Evolutionary conservation across 2,329 filamentous ascomycete genomes (phyloP).

Genomic region (Cladophialophora carrionii): DNA sequence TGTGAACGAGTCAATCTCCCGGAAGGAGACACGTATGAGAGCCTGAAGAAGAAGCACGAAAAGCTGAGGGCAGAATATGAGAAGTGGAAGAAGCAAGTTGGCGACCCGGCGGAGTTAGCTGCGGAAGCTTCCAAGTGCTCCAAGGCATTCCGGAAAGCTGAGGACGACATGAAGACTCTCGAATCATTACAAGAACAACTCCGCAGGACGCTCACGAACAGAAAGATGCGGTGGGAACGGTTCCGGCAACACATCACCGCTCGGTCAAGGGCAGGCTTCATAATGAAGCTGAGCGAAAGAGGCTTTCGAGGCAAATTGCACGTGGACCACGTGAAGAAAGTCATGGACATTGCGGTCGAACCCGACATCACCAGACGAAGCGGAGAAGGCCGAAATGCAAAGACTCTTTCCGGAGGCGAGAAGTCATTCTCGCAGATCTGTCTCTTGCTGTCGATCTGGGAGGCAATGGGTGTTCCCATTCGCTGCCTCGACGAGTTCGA

Average conservation of each 20-base stretch:
- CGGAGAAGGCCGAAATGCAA: constrained; percentile 76
- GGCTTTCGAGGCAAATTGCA: constrained; percentile 81
- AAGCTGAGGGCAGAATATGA: constrained; percentile 63
- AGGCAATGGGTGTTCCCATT: constrained; percentile 95
- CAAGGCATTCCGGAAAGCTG: constrained; percentile 45
- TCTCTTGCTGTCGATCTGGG: constrained; percentile 89
- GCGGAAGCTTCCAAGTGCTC: constrained; percentile 49
- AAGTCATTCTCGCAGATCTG: constrained; percentile 98
- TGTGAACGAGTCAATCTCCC: constrained; percentile 65
- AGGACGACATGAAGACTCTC: constrained; percentile 46
- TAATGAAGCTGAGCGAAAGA: constrained; percentile 83
- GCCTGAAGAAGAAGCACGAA: constrained; percentile 53
- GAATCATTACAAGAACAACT: constrained; percentile 52
- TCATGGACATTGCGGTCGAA: constrained; percentile 76
- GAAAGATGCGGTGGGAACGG: constrained; percentile 73
- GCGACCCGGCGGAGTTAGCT: constrained; percentile 66
- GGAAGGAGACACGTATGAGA: constrained; percentile 64
- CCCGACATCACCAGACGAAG: constrained; percentile 70
- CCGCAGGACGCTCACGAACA: constrained; percentile 65
- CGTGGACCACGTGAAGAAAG: constrained; percentile 74
- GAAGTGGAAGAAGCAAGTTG: constrained; percentile 62
- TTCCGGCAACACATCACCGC: constrained; percentile 86
- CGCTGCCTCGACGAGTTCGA: constrained; percentile 97
- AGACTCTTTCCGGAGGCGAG: constrained; percentile 91
- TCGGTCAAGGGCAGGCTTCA: constrained; percentile 83